phyloP scores from a whole-genome alignment of 345 rosid genomes.

The Anastatica hierochuntica region DNA sequence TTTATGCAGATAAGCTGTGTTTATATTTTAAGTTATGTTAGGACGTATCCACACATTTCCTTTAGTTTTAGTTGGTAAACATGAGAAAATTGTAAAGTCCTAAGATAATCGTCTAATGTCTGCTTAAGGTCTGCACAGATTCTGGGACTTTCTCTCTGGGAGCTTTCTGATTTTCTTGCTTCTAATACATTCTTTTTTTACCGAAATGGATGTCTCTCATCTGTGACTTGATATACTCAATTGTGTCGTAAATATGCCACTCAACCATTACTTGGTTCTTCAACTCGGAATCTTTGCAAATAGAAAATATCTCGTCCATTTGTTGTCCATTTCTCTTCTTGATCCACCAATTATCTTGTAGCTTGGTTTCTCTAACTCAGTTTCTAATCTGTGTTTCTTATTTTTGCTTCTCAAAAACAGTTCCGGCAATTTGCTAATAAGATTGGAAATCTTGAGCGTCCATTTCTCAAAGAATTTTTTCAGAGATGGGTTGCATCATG shows the following conservation, averaged over 20 bases:
- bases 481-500: slow-evolving; percentile 84
- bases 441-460: slow-evolving; percentile 94
- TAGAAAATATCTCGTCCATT: too few species aligned
- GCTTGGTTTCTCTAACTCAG: not conserved
- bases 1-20: slow-evolving; percentile 1
- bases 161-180: not conserved
- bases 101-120: not conserved
- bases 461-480: slow-evolving; percentile 88
- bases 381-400: slow-evolving; percentile 5
- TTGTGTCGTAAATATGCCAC: slow-evolving; percentile 1
- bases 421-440: slow-evolving; percentile 87
- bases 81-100: not conserved
- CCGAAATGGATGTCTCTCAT: not conserved
- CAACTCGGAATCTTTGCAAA: too few species aligned
- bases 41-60: not conserved
- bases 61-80: slow-evolving; percentile 1
- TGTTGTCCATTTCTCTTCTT: too few species aligned
- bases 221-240: slow-evolving; percentile 3
- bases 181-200: not conserved
- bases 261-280: too few species aligned
- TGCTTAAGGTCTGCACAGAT: not conserved
- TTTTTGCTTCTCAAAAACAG: slow-evolving; percentile 38
- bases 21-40: not conserved
- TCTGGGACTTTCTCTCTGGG: slow-evolving; percentile 2
- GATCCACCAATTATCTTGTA: not conserved